A percentile compares a stretch with the other conserved stretches of the same genome.
These are phyloP conservation scores for Delonix regia DNA, from an alignment of 306 rosid species.

Conservation along the genomic window DNA sequence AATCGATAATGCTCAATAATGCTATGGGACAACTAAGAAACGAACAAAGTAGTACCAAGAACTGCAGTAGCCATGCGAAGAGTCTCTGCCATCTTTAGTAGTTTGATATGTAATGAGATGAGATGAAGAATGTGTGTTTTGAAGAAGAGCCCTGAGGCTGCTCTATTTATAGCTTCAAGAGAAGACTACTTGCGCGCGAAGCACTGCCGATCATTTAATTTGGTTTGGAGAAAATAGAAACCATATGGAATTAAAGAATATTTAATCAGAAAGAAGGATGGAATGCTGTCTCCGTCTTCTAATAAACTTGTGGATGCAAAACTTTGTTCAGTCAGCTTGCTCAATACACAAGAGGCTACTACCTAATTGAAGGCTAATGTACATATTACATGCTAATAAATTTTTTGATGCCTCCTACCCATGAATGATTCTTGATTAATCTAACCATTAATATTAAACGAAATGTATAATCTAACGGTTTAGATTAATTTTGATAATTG, in stretches of 20 bases:
- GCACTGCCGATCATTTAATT: constrained; percentile 26
- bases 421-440: no score
- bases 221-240: background rate
- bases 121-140: constrained; percentile 20
- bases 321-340: constrained; percentile 41
- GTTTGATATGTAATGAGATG: constrained; percentile 10
- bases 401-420: no score
- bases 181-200: constrained; percentile 1
- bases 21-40: constrained; percentile 3
- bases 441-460: no score
- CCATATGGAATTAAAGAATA: constrained; percentile 15
- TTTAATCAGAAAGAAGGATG: background rate
- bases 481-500: no score
- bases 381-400: no score
- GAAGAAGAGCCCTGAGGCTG: constrained; percentile 4
- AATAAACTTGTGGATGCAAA: constrained; percentile 44
- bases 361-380: no score
- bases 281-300: constrained; percentile 45
- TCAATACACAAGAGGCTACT: background rate
- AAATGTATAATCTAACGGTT: no score
- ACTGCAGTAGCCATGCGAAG: constrained; percentile 60
- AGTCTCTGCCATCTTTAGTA: constrained; percentile 47
- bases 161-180: constrained; percentile 37
- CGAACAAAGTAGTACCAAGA: constrained; percentile 52
- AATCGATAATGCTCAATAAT: background rate